Evolutionary conservation across 2,329 filamentous ascomycete species (phyloP).

Genomic region (Hymenoscyphus infarciens): DNA sequence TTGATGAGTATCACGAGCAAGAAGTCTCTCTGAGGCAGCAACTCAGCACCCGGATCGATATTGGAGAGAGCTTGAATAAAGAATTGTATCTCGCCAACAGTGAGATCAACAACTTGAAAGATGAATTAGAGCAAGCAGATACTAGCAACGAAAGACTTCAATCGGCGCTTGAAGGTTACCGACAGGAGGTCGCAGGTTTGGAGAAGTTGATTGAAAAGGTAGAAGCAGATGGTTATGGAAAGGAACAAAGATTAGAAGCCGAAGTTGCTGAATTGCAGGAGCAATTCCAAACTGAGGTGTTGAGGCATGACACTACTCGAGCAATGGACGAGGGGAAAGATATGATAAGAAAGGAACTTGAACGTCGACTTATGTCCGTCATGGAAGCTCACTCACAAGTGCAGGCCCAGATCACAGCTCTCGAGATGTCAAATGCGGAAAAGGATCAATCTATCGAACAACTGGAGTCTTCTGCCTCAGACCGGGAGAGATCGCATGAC

Average conservation of each 20-base stretch:
- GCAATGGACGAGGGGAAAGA: conserved; percentile 38
- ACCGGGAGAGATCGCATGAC: conserved; percentile 38
- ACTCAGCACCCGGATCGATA: conserved; percentile 49
- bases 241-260: conserved; percentile 17
- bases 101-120: conserved; percentile 18
- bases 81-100: conserved; percentile 37
- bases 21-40: conserved; percentile 55
- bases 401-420: conserved; percentile 35
- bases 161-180: conserved; percentile 50
- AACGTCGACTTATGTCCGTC: conserved; percentile 43
- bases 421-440: conserved; percentile 32
- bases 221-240: conserved; percentile 38
- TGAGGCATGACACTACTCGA: conserved; percentile 31
- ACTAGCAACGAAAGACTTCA: conserved; percentile 48
- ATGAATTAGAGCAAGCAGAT: conserved; percentile 37
- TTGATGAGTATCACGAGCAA: conserved; percentile 58
- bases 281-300: conserved; percentile 37
- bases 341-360: conserved; percentile 41
- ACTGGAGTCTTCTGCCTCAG: conserved; percentile 10
- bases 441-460: conserved; percentile 18
- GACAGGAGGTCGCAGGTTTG: conserved; percentile 51
- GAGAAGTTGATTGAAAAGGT: conserved; percentile 49
- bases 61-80: conserved; percentile 46
- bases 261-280: conserved; percentile 27
- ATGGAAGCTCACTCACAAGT: conserved; percentile 40